These are phyloP conservation scores for Xylaria sp. DNA, from an alignment of 2,329 filamentous ascomycete genomes.

Conservation along the genomic window DNA sequence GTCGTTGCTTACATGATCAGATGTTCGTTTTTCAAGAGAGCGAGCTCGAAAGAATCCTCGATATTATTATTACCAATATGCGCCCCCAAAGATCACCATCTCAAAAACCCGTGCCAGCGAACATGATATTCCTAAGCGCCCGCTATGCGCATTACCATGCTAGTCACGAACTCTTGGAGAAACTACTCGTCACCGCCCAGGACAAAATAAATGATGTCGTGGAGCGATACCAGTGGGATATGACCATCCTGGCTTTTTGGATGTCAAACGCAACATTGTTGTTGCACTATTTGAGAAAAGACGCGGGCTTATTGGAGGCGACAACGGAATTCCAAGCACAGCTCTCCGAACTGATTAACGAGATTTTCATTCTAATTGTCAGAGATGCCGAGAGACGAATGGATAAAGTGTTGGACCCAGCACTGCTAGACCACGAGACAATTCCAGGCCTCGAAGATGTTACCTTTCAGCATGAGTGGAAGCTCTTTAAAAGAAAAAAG, in stretches of 20 bases:
- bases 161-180: slow-evolving; percentile 82
- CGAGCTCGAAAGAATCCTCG: slow-evolving; percentile 89
- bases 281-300: slow-evolving; percentile 97
- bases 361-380: slow-evolving; percentile 98
- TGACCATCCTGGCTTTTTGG: slow-evolving; percentile 99
- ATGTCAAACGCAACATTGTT: slow-evolving; percentile 95
- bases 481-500: slow-evolving; percentile 90
- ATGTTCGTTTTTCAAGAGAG: slow-evolving; percentile 99
- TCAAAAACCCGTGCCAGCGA: slow-evolving; percentile 98
- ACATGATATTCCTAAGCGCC: slow-evolving; percentile 94
- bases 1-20: slow-evolving; percentile 91
- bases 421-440: slow-evolving; percentile 97
- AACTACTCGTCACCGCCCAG: slow-evolving; percentile 85
- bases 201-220: slow-evolving; percentile 97
- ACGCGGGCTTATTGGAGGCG: slow-evolving; percentile 80
- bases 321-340: slow-evolving; percentile 93
- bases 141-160: slow-evolving; percentile 97
- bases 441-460: slow-evolving; percentile 98
- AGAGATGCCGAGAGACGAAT: slow-evolving; percentile 94
- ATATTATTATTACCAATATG: slow-evolving; percentile 98
- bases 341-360: slow-evolving; percentile 93
- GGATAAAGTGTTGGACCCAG: slow-evolving; percentile 92
- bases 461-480: slow-evolving; percentile 98
- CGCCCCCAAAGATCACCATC: slow-evolving; percentile 92
- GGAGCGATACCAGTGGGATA: slow-evolving; percentile 97